Conservation (phyloP, 2,329 filamentous ascomycete genomes). For the Dothistroma septosporum region DNA sequence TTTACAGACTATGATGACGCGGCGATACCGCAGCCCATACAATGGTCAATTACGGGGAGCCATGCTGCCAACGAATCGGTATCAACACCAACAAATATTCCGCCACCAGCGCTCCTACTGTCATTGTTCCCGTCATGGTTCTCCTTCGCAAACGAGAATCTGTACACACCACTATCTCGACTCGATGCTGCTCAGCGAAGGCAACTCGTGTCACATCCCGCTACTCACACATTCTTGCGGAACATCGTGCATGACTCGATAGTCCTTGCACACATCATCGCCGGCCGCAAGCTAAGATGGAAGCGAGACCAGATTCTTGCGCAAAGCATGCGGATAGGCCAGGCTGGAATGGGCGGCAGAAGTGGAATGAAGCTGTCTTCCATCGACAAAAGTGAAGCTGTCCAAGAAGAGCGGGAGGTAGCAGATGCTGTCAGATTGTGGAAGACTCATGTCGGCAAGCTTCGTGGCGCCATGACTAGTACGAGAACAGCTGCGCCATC, state of each 20-base stretch:
- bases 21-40: slow-evolving; percentile 1
- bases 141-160: slow-evolving; percentile 57
- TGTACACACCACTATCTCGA: slow-evolving; percentile 61
- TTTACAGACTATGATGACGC: slow-evolving; percentile 1
- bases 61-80: background rate
- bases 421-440: slow-evolving; percentile 71
- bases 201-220: slow-evolving; percentile 57
- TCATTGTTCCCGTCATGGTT: slow-evolving; percentile 71
- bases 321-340: slow-evolving; percentile 81
- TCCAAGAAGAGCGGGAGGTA: slow-evolving; percentile 79
- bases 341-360: slow-evolving; percentile 64
- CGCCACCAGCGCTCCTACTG: slow-evolving; percentile 79
- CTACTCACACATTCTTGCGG: slow-evolving; percentile 59
- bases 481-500: slow-evolving; percentile 39
- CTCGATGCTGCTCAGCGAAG: slow-evolving; percentile 52
- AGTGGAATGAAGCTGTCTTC: slow-evolving; percentile 89
- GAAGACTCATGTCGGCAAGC: slow-evolving; percentile 69
- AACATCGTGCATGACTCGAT: slow-evolving; percentile 60
- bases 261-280: slow-evolving; percentile 74
- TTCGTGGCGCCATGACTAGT: slow-evolving; percentile 68
- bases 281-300: slow-evolving; percentile 82
- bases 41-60: background rate
- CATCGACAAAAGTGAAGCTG: slow-evolving; percentile 76
- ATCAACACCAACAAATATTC: slow-evolving; percentile 75
- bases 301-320: slow-evolving; percentile 80